Evolutionary conservation across 2,329 filamentous ascomycete species (phyloP), one percentile per base, ranked within the genome.

Genomic region (Aspergillus proliferans): DNA sequence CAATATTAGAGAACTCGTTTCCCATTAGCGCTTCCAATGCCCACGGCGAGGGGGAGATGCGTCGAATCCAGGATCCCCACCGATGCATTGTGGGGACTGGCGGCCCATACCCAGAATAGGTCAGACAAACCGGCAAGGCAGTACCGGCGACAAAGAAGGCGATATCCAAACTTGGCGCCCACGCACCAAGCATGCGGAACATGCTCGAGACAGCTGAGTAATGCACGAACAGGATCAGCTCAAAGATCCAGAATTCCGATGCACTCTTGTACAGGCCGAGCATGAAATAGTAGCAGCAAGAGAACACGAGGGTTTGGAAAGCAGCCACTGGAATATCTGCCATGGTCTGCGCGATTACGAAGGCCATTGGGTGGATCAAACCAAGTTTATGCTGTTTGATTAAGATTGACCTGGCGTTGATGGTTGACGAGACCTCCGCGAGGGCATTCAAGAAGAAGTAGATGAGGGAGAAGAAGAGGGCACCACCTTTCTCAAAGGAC

Each of bases 361-460:
- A 71, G 0, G 88, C 87, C 0, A 86, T 89, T 0, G 89, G 89
- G 30, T 87, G 78, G 64, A 93, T 86, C 62, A 94, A 92, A 0
- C 88, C 86, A 58, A 88, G 94, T 0, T 86, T 84, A 49, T 85
- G 83, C 67, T 94, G 89, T 65, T 93, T 94, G 65, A 90, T 88
- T 52, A 94, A 79, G 34, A 94, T 86, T 0, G 84, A 78, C 7
- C 89, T 79, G 1, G 85, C 87, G 14, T 84, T 71, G 86, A 93
- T 92, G 1, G 85, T 86, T 9, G 79, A 77, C 0, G 79, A 85
- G 0, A 95, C 71, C 66, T 94, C 88, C 0, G 85, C 81, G 62
- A 93, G 91, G 21, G 88, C 87, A 62, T 89, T 84, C 68, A 94
- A 92, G n/a, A 86, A 86, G 65, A 92, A 92, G 77, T 92, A 92